Evolutionary conservation across 495 filamentous ascomycete species (phyloP), one percentile per base, ranked within the genome.

Genomic region (Aspergillus ellipticus): DNA sequence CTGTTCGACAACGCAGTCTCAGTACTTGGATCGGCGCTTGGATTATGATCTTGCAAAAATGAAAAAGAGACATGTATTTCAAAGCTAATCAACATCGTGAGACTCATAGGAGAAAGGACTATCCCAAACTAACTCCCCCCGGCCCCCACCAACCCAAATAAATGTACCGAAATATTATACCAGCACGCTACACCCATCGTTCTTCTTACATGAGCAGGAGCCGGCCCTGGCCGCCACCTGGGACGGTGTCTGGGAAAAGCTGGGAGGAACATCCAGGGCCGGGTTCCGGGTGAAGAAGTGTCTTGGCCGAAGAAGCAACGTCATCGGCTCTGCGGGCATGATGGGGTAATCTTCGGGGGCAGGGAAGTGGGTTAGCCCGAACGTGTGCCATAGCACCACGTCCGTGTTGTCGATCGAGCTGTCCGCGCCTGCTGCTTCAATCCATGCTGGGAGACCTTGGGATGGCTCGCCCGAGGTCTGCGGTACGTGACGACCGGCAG

Each of bases 381-480:
- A 97, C 0, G 93, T 97, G 71, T 97, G 93, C 93, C 93, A 97
- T 19, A 97, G 81, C 3, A 97, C 93, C 20, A 96, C 71, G 70
- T 97, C 89, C 6, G 85, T 88, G 72, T 96, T 88, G 22, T 89
- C 89, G 59, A 96, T 87, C 35, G 76, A 84, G 60, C 76, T 82
- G 41, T 72, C 75, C n/a, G 85, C 84, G 53, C 90, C 85, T 6
- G 80, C 85, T 11, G 68, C 64, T 54, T 78, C 70, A 57, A 96
- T 89, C 92, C 92, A 97, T 57, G 86, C 82, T 0, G 90, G 88
- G 0, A 97, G 73, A 8, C 90, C 92, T 16, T 76, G 70, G 0
- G 89, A 88, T 3, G 90, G 89, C 59, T 90, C 88, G 64, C 92
- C 92, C 0, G 87, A 91, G 6, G 91, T 96, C 70, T 97, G 92